Evolutionary conservation across 1,284 basidiomycete genomes (phyloP).

Genomic region (Anthracocystis panici-leucophaei): DNA sequence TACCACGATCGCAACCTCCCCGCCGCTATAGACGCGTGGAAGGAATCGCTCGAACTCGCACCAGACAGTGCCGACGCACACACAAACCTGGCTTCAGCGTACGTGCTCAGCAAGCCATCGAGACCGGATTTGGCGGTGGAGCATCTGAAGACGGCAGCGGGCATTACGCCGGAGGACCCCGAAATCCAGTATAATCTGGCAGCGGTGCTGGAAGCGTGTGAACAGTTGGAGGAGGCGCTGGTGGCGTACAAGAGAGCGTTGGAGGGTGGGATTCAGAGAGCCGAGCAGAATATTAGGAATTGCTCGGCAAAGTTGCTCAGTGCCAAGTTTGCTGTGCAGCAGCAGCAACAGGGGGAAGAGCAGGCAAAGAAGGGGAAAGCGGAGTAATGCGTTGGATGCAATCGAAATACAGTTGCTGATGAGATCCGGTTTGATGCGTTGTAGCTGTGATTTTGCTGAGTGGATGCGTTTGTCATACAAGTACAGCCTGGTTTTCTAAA

Average conservation of each 20-base stretch:
- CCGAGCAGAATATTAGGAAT: conserved; percentile 86
- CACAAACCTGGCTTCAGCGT: conserved; percentile 93
- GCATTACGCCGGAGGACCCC: conserved; percentile 88
- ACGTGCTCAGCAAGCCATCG: conserved; percentile 86
- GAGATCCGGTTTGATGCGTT: too few species aligned
- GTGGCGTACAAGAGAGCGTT: conserved; percentile 83
- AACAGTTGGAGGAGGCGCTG: conserved; percentile 82
- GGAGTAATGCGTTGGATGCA: not conserved
- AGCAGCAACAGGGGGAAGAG: conserved; percentile 31
- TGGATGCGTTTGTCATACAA: too few species aligned
- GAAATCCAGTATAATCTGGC: conserved; percentile 95
- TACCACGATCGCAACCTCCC: conserved; percentile 80
- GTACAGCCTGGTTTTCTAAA: too few species aligned
- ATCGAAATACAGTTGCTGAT: not conserved
- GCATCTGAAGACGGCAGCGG: conserved; percentile 80
- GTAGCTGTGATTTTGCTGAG: too few species aligned
- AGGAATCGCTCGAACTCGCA: conserved; percentile 73
- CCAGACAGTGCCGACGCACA: conserved; percentile 90
- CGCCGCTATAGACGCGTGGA: conserved; percentile 60
- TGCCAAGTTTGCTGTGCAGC: conserved; percentile 42
- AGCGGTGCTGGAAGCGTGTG: conserved; percentile 88
- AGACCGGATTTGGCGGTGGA: conserved; percentile 89
- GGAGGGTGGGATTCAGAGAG: conserved; percentile 79
- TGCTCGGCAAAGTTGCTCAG: conserved; percentile 74
- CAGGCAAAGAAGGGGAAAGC: conserved; percentile 5